Conservation (phyloP, 768 basidiomycete species). For the Suillus americanus region DNA sequence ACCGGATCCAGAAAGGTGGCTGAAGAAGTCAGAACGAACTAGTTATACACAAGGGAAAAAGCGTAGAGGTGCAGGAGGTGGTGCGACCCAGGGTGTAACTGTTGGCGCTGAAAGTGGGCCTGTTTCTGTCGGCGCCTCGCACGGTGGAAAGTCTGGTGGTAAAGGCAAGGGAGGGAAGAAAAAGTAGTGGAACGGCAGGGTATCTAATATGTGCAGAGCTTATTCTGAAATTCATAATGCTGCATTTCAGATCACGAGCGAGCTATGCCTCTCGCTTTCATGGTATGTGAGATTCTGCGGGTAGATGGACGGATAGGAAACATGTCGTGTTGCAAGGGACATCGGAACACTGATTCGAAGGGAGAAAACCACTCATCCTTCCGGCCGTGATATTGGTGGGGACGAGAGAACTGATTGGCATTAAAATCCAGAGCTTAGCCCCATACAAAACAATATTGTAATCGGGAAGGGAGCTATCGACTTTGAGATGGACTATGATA, state of each 20-base stretch:
- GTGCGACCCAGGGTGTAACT: constrained; percentile 66
- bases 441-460: background rate
- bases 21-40: constrained; percentile 82
- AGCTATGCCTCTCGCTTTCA: background rate
- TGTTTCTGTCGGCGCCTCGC: constrained; percentile 15
- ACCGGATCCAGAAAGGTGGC: constrained; percentile 85
- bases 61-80: constrained; percentile 52
- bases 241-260: background rate
- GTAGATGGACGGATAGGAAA: background rate
- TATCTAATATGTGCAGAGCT: background rate
- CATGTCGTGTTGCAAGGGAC: background rate
- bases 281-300: background rate
- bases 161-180: constrained; percentile 68
- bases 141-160: constrained; percentile 34
- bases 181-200: constrained; percentile 39
- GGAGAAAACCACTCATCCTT: background rate
- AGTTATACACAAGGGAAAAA: constrained; percentile 50
- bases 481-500: background rate
- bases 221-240: background rate
- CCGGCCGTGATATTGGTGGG: background rate
- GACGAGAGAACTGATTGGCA: background rate
- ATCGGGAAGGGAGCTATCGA: background rate
- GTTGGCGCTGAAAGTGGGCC: constrained; percentile 29
- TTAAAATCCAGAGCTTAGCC: background rate
- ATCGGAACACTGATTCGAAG: background rate